Percentiles rank a stretch among this genome's conserved stretches.
Conservation (phyloP, 202 grass and related monocot species). For the Cymbopogon flexuosus region DNA sequence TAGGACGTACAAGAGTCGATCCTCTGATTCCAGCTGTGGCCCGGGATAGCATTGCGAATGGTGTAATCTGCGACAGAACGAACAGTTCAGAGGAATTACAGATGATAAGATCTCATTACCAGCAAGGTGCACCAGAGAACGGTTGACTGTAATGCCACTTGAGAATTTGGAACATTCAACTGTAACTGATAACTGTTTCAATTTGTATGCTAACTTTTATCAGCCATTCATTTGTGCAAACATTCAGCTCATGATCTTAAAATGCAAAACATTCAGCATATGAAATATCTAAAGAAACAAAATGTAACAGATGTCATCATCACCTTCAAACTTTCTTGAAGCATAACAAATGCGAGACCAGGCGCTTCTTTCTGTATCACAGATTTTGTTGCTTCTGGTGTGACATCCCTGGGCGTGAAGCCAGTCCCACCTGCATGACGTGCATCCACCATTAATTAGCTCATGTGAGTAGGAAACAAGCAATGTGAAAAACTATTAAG, state of each 20-base stretch:
- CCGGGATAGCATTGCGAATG: slow-evolving; percentile 84
- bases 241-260: not conserved
- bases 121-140: not conserved
- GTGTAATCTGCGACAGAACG: slow-evolving; percentile 54
- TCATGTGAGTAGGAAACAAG: not conserved
- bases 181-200: not conserved
- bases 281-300: not conserved
- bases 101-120: not conserved
- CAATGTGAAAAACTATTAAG: not conserved
- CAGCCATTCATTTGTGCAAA: not conserved
- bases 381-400: slow-evolving; percentile 84
- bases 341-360: slow-evolving; percentile 79
- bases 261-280: not conserved
- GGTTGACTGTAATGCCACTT: not conserved
- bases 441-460: not conserved
- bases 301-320: not conserved
- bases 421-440: slow-evolving; percentile 76
- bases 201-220: not conserved
- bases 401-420: slow-evolving; percentile 86
- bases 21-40: slow-evolving; percentile 80
- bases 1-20: slow-evolving; percentile 64
- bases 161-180: not conserved
- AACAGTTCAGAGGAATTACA: slow-evolving; percentile 13
- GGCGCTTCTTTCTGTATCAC: slow-evolving; percentile 88
- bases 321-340: slow-evolving; percentile 94